phyloP scores from a whole-genome alignment of 352 stramenopile genomes.

The Phytophthora tentaculata region DNA sequence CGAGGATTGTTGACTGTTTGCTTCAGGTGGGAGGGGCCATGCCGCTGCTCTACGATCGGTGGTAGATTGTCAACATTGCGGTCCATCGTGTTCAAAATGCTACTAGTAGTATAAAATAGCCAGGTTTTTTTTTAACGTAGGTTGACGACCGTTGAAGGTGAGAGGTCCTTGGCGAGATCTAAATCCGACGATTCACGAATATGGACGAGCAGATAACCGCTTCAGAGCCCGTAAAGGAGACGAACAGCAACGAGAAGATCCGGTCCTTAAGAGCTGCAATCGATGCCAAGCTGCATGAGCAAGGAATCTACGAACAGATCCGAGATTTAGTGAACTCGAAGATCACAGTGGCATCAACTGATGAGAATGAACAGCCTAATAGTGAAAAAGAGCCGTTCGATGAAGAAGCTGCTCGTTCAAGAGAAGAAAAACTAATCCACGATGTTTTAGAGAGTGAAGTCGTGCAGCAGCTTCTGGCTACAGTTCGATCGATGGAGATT shows the following conservation, averaged over 20 bases:
- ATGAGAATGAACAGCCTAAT: constrained; percentile 6
- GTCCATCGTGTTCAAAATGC: constrained; percentile 17
- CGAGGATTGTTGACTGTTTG: neutral
- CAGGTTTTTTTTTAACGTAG: too few relatives aligned
- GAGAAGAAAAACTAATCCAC: constrained; percentile 45
- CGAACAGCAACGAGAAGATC: constrained; percentile 44
- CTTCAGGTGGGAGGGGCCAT: constrained; percentile 1
- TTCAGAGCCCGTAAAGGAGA: constrained; percentile 5
- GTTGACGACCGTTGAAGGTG: constrained; percentile 12
- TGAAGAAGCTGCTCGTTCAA: neutral
- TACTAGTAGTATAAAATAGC: neutral
- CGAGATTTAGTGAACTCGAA: constrained; percentile 59
- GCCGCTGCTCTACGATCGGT: constrained; percentile 18
- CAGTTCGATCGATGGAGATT: constrained; percentile 46
- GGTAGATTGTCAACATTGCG: constrained; percentile 16
- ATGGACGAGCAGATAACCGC: constrained; percentile 27
- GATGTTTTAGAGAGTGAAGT: constrained; percentile 79
- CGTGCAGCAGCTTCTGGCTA: constrained; percentile 68
- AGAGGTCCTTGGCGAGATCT: constrained; percentile 24
- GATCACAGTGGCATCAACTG: neutral
- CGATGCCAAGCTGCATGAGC: constrained; percentile 75
- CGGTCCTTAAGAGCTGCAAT: constrained; percentile 65
- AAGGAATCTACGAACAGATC: constrained; percentile 82
- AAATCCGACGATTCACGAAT: constrained; percentile 9
- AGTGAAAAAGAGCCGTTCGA: constrained; percentile 7